Conservation (phyloP, 140 eudicot genomes). For the Cichorium intybus region DNA sequence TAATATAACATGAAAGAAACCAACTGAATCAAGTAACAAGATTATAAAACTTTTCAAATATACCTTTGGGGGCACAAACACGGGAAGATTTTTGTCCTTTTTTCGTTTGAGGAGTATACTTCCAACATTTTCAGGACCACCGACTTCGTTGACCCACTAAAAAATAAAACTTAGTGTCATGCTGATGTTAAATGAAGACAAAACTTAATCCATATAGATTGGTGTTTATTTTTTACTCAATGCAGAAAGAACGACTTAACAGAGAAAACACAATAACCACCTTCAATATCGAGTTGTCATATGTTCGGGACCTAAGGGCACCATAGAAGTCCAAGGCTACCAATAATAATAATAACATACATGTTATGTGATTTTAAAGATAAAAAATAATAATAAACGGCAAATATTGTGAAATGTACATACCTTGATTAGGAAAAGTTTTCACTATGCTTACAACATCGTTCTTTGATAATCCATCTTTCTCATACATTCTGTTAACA, state of each 20-base stretch:
- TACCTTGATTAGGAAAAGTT: conserved; percentile 96
- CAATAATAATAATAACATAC: conserved; percentile 10
- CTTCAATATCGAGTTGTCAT: conserved; percentile 74
- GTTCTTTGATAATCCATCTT: conserved; percentile 80
- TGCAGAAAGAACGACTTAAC: not conserved
- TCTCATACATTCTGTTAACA: conserved; percentile 91
- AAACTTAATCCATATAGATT: no score
- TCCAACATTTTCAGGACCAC: conserved; percentile 77
- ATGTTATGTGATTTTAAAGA: conserved; percentile 6
- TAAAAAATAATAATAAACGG: not conserved
- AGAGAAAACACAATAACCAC: conserved; percentile 23
- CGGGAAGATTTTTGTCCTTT: conserved; percentile 77
- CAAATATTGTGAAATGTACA: conserved; percentile 1
- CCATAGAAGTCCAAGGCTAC: conserved; percentile 98
- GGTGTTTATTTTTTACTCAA: not conserved
- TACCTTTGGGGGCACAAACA: conserved; percentile 90
- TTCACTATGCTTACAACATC: conserved; percentile 68
- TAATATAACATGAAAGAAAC: not conserved
- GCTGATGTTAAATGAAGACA: no score
- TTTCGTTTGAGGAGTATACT: conserved; percentile 58
- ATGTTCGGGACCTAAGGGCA: conserved; percentile 94
- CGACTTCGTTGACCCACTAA: conserved; percentile 90
- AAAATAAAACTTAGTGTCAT: conserved; percentile 4
- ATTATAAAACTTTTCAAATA: not conserved
- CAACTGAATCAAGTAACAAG: conserved; percentile 7